Evolutionary conservation across 148 eudicot species (phyloP), one percentile per base, ranked within the genome.

Genomic region (Vaccinium macrocarpon): DNA sequence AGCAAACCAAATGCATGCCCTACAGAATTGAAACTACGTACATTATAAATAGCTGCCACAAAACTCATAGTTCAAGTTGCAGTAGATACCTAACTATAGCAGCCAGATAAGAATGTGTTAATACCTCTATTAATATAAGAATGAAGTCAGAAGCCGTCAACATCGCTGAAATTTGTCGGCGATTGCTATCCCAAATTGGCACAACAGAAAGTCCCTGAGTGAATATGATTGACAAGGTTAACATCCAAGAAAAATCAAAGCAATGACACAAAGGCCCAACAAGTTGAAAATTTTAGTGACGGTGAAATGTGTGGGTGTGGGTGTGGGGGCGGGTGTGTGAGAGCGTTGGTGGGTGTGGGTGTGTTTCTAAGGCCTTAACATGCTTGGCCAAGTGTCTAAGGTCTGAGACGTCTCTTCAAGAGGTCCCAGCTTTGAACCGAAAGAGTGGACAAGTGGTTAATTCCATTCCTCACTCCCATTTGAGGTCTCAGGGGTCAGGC

Each of bases 141-240:
- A 90, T 85, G 82, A 90, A 88, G 86, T 90, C 92, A 14, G 92
- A 90, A 62, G 90, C 86, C 50, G 89, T 90, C 81, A 90, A 38
- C 90, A 90, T 90, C 75, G 89, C 89, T 3, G 75, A 51, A 53
- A 87, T 83, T 55, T 82, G 86, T 73, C 42, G 56, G 64, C 51
- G 68, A 15, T 38, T 82, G 56, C 75, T 84, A 87, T 90, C 86
- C 92, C 89, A 87, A 23, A 90, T 75, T 50, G 92, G 90, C 82
- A 88, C 82, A 48, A 84, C 84, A n/a, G 88, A 74, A 80, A 88
- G 85, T 75, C 89, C 89, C 92, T 90, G 23, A 56, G 50, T 18
- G 85, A 76, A 59, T 57, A 87, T 6, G 9, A 81, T 59, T 51
- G 5, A 35, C 71, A 81, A 42, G 57, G 61, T 81, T 16, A 42